These are phyloP conservation scores for Stachybotrys elegans DNA, from an alignment of 2,329 filamentous ascomycete species.

Conservation along the genomic window DNA sequence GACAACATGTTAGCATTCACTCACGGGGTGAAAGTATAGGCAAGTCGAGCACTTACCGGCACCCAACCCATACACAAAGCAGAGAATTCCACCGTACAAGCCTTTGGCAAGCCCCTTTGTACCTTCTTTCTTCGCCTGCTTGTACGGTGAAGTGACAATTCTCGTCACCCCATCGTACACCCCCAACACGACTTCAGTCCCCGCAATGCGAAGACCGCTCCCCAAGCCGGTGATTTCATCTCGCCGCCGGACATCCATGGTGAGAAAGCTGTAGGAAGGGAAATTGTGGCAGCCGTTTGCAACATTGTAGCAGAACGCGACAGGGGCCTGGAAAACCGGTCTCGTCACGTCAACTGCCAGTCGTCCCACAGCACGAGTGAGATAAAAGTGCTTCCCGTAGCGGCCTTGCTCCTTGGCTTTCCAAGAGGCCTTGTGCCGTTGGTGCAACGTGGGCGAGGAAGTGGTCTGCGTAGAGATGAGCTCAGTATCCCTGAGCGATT, in stretches of 20 bases:
- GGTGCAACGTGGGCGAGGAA: conserved; percentile 12
- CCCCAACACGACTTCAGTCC: conserved; percentile 59
- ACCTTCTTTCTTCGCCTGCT: conserved; percentile 59
- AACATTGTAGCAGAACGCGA: conserved; percentile 63
- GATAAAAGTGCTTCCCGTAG: conserved; percentile 19
- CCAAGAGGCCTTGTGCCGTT: conserved; percentile 19
- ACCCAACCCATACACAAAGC: conserved; percentile 37
- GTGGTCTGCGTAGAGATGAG: conserved; percentile 7
- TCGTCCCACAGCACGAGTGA: conserved; percentile 40
- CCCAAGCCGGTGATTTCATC: conserved; percentile 64
- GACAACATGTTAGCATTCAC: conserved; percentile 4
- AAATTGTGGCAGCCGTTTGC: conserved; percentile 71
- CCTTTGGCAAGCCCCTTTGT: conserved; percentile 58
- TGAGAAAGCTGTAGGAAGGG: conserved; percentile 56
- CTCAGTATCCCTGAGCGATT: conserved; percentile 48
- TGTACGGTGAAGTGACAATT: conserved; percentile 57
- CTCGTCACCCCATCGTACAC: conserved; percentile 66
- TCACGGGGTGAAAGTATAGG: not conserved
- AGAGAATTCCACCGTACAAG: conserved; percentile 37
- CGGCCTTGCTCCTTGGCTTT: conserved; percentile 17
- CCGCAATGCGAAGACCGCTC: conserved; percentile 54
- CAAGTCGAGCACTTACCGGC: conserved; percentile 25
- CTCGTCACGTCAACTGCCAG: conserved; percentile 56
- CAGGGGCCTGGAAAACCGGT: conserved; percentile 58
- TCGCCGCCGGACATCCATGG: conserved; percentile 58